These are phyloP conservation scores for Colletotrichum sp. DNA, from an alignment of 2,329 filamentous ascomycete genomes.

Conservation along the genomic window DNA sequence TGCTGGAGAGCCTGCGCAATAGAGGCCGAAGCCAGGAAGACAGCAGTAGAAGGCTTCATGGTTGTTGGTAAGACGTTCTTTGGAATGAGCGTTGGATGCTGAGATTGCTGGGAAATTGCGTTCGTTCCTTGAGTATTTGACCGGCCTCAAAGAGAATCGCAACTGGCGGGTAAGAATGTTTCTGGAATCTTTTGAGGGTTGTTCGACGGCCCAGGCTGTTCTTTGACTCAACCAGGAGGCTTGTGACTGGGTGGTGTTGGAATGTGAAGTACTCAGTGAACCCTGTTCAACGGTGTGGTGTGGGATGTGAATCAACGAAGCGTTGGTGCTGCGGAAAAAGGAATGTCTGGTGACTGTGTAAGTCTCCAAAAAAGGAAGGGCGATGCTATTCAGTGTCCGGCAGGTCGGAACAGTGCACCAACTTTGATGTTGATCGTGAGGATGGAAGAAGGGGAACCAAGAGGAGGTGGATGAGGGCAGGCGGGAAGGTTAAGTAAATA, in stretches of 20 bases:
- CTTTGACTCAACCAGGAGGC: conserved; percentile 11
- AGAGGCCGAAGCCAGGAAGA: conserved; percentile 31
- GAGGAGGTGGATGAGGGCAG: not conserved
- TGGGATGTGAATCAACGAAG: conserved; percentile 9
- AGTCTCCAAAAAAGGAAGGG: conserved; percentile 17
- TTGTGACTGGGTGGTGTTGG: not conserved
- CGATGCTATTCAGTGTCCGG: conserved; percentile 13
- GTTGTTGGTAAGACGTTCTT: not conserved
- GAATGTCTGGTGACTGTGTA: conserved; percentile 20
- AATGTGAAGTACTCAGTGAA: conserved; percentile 5
- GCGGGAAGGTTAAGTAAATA: conserved; percentile 6
- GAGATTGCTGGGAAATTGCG: not conserved
- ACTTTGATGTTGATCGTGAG: not conserved
- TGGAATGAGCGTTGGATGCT: not conserved
- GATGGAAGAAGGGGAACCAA: not conserved
- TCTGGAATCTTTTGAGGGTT: conserved; percentile 1
- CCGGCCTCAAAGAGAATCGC: not conserved
- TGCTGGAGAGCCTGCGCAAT: conserved; percentile 36
- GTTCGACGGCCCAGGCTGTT: not conserved
- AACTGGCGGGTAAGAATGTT: not conserved
- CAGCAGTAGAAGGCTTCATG: conserved; percentile 35
- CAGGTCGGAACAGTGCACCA: not conserved
- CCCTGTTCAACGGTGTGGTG: conserved; percentile 12
- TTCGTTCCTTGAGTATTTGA: conserved; percentile 4
- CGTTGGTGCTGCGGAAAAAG: conserved; percentile 1